Conservation (phyloP, 192 early-diverging fungal genomes). For the Coemansia sp. region DNA sequence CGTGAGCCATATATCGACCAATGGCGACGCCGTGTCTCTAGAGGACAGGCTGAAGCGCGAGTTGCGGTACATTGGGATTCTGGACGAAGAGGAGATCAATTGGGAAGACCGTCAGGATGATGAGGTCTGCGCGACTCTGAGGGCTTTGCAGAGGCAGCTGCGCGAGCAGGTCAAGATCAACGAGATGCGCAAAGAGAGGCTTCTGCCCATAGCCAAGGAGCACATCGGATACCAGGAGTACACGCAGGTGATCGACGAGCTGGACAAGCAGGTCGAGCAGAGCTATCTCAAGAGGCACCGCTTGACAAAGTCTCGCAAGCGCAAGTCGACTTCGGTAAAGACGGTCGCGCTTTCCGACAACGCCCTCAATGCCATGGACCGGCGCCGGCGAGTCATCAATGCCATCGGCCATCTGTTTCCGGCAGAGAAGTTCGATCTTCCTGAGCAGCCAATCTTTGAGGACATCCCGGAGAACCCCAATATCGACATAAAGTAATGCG, state of each 20-base stretch:
- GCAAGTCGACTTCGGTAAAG: slow-evolving; percentile 56
- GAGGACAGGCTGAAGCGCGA: slow-evolving; percentile 84
- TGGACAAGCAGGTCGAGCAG: slow-evolving; percentile 87
- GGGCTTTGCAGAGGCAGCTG: slow-evolving; percentile 66
- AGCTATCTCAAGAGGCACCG: slow-evolving; percentile 81
- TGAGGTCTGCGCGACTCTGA: slow-evolving; percentile 68
- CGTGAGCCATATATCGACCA: slow-evolving; percentile 15
- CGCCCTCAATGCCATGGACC: slow-evolving; percentile 62
- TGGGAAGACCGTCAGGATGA: slow-evolving; percentile 73
- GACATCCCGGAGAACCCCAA: slow-evolving; percentile 40
- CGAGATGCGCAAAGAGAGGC: slow-evolving; percentile 58
- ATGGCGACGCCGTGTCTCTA: slow-evolving; percentile 60
- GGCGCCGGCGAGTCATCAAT: slow-evolving; percentile 64
- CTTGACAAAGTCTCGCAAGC: slow-evolving; percentile 69
- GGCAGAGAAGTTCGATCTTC: slow-evolving; percentile 47
- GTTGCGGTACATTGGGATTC: slow-evolving; percentile 75
- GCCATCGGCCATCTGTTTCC: slow-evolving; percentile 60
- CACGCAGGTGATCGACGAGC: slow-evolving; percentile 76
- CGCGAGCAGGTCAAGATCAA: slow-evolving; percentile 69
- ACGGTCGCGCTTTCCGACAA: slow-evolving; percentile 67
- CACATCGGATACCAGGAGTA: slow-evolving; percentile 87
- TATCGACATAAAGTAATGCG: slow-evolving; percentile 27
- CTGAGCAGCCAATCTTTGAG: slow-evolving; percentile 32
- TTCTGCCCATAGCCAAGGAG: slow-evolving; percentile 70
- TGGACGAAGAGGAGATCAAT: slow-evolving; percentile 73